These are phyloP conservation scores for Xylaria sp. DNA, from an alignment of 495 filamentous ascomycete genomes.

Conservation along the genomic window DNA sequence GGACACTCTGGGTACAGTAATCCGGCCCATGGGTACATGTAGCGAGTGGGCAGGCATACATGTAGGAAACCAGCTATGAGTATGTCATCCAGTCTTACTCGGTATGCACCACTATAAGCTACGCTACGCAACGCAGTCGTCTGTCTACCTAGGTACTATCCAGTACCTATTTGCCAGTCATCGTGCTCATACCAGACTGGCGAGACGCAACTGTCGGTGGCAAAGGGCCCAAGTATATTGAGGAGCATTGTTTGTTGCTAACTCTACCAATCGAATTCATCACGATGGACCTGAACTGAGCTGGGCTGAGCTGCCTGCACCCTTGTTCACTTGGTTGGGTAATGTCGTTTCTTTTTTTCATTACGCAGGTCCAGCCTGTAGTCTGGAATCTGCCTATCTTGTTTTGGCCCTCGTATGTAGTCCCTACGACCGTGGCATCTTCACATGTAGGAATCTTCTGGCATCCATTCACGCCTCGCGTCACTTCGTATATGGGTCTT, in stretches of 20 bases:
- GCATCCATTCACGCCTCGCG: constrained; percentile 29
- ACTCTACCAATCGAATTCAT: constrained; percentile 11
- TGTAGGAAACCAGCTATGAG: background rate
- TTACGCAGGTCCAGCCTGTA: constrained; percentile 33
- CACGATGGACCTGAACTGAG: background rate
- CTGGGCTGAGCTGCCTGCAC: background rate
- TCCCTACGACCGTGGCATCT: constrained; percentile 21
- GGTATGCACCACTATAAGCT: background rate
- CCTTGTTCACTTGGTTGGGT: constrained; percentile 31
- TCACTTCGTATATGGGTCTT: constrained; percentile 21
- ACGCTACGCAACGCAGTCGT: too few species aligned
- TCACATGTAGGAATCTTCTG: constrained; percentile 13
- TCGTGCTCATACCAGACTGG: background rate
- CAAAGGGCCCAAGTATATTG: background rate
- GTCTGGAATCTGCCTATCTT: constrained; percentile 43
- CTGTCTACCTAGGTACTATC: too few species aligned
- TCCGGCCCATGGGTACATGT: background rate
- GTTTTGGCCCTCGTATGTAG: constrained; percentile 29
- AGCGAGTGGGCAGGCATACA: background rate
- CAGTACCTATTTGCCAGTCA: background rate
- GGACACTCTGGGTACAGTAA: constrained; percentile 21
- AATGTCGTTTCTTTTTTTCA: constrained; percentile 29
- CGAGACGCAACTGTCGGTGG: background rate
- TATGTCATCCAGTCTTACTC: too few species aligned
- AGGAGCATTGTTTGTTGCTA: background rate